phyloP scores from a whole-genome alignment of 2,329 filamentous ascomycete species.

The Parafenestella ontariensis region DNA sequence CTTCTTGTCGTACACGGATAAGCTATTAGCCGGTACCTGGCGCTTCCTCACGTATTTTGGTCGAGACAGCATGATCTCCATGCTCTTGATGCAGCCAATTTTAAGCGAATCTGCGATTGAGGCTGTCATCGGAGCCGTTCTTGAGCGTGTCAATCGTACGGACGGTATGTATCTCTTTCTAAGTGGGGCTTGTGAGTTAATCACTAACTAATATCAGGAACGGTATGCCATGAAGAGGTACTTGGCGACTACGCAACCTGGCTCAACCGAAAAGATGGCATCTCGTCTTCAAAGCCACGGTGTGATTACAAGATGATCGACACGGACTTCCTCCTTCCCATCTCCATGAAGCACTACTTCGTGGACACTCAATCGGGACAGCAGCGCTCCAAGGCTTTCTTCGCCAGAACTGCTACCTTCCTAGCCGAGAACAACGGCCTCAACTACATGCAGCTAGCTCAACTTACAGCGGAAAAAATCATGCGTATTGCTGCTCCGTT shows the following conservation, averaged over 20 bases:
- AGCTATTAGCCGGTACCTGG: slow-evolving; percentile 70
- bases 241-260: slow-evolving; percentile 71
- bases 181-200: not conserved
- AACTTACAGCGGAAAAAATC: slow-evolving; percentile 64
- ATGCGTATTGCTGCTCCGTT: slow-evolving; percentile 65
- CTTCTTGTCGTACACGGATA: slow-evolving; percentile 69
- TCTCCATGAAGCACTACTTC: slow-evolving; percentile 67
- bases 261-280: slow-evolving; percentile 62
- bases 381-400: slow-evolving; percentile 46
- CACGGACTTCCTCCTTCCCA: slow-evolving; percentile 66
- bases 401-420: slow-evolving; percentile 56
- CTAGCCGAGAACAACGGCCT: slow-evolving; percentile 60
- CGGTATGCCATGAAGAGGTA: slow-evolving; percentile 69
- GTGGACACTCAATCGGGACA: slow-evolving; percentile 54
- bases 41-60: slow-evolving; percentile 72
- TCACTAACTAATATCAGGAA: slow-evolving; percentile 25
- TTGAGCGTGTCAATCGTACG: slow-evolving; percentile 66
- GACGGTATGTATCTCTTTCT: slow-evolving; percentile 54
- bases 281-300: slow-evolving; percentile 59
- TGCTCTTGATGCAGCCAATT: slow-evolving; percentile 64
- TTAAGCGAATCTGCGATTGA: slow-evolving; percentile 66
- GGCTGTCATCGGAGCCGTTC: slow-evolving; percentile 65
- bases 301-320: slow-evolving; percentile 70
- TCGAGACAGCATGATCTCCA: slow-evolving; percentile 68
- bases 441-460: slow-evolving; percentile 61